These are phyloP conservation scores for Aureobasidium sp. DNA, from an alignment of 2,329 filamentous ascomycete genomes.

Conservation along the genomic window DNA sequence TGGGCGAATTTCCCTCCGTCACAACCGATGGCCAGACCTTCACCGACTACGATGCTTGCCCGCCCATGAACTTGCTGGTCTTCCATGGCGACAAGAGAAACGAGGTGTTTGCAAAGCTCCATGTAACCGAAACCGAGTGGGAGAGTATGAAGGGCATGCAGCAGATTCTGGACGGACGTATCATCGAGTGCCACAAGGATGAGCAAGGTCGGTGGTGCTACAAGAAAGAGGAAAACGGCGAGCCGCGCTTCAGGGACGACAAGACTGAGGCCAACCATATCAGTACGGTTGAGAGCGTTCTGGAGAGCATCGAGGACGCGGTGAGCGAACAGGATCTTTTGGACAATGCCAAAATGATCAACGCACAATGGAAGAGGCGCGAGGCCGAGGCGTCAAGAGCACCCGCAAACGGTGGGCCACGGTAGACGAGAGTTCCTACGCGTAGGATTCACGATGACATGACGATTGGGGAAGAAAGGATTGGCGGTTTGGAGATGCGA, in stretches of 20 bases:
- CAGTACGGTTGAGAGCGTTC: conserved; percentile 73
- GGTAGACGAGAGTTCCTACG: not conserved
- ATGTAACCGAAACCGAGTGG: conserved; percentile 74
- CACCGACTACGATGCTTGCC: conserved; percentile 65
- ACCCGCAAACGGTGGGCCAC: not conserved
- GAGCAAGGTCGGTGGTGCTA: conserved; percentile 70
- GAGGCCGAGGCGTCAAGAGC: conserved; percentile 24
- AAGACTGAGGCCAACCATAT: conserved; percentile 89
- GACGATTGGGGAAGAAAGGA: not conserved
- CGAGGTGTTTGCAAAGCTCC: conserved; percentile 58
- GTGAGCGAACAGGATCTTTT: conserved; percentile 79
- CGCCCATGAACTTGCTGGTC: conserved; percentile 54
- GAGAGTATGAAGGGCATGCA: conserved; percentile 65
- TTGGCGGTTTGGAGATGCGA: not conserved
- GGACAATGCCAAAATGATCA: conserved; percentile 60
- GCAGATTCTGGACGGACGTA: conserved; percentile 73
- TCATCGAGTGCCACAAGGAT: conserved; percentile 87
- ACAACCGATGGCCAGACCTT: conserved; percentile 61
- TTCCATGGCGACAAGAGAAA: conserved; percentile 60
- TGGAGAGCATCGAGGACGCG: conserved; percentile 81
- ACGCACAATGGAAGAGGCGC: conserved; percentile 70
- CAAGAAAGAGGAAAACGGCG: conserved; percentile 41
- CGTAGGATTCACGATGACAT: not conserved
- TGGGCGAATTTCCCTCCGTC: conserved; percentile 59
- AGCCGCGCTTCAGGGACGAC: conserved; percentile 81